phyloP scores from a whole-genome alignment of 1,139 yeast genomes.

The Hansenula lynferdii region DNA sequence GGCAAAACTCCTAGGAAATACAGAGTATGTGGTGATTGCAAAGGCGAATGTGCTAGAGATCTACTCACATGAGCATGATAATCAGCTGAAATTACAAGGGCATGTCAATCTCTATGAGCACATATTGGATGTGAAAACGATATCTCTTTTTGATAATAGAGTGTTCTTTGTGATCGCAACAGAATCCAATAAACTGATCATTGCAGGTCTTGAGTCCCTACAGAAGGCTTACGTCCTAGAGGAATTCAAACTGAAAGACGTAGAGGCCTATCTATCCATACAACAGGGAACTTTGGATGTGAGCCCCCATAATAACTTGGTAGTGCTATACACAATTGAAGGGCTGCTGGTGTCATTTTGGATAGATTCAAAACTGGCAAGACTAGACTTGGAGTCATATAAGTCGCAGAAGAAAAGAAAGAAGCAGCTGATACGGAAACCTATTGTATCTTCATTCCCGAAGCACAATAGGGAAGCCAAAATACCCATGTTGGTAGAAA shows the following conservation, averaged over 20 bases:
- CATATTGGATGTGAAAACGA: constrained; percentile 10
- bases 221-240: constrained; percentile 6
- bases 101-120: constrained; percentile 7
- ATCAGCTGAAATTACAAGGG: neutral
- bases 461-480: constrained; percentile 6
- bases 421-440: constrained; percentile 9
- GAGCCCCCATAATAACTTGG: constrained; percentile 4
- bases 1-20: neutral
- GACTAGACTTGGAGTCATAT: constrained; percentile 6
- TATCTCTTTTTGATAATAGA: constrained; percentile 8
- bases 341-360: constrained; percentile 12
- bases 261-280: constrained; percentile 6
- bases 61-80: neutral
- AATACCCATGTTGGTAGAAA: constrained; percentile 12
- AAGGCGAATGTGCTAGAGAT: neutral
- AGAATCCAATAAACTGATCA: constrained; percentile 10
- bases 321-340: constrained; percentile 13
- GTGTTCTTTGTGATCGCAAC: constrained; percentile 9
- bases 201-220: constrained; percentile 11
- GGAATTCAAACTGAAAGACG: constrained; percentile 8
- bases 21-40: neutral
- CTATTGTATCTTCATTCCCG: constrained; percentile 9
- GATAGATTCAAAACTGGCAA: neutral
- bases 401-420: constrained; percentile 3
- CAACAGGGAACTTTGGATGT: constrained; percentile 10